phyloP scores from a whole-genome alignment of 805 yeast genomes.

The Saccharomycopsis babjevae region DNA sequence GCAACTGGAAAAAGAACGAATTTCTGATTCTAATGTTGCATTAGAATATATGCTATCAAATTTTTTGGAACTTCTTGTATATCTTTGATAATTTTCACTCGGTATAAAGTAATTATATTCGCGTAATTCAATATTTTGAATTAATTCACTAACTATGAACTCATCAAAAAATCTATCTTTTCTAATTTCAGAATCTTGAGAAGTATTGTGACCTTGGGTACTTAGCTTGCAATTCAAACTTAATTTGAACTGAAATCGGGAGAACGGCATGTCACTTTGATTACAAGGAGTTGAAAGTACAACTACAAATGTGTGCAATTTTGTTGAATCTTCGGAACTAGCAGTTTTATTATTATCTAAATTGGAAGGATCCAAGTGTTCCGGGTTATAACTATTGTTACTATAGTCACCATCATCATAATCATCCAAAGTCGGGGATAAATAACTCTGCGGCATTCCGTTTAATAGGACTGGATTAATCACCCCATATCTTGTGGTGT shows the following conservation, averaged over 20 bases:
- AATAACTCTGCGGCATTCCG: neutral
- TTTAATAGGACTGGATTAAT: neutral
- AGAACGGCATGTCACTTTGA: neutral
- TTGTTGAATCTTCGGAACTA: neutral
- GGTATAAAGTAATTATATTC: slow-evolving; percentile 18
- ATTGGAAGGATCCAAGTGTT: neutral
- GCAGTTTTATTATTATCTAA: neutral
- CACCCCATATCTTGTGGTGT: neutral
- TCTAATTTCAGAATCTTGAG: neutral
- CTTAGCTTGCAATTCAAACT: neutral
- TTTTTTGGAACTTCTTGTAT: neutral
- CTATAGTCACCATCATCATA: neutral
- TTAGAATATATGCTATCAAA: neutral
- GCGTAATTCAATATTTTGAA: slow-evolving; percentile 10
- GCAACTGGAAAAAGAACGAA: neutral
- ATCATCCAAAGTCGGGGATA: slow-evolving; percentile 4
- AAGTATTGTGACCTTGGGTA: neutral
- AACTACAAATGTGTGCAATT: slow-evolving; percentile 16
- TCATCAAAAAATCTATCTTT: neutral
- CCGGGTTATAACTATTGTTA: neutral
- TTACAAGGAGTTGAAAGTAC: slow-evolving; percentile 12
- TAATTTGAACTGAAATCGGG: neutral
- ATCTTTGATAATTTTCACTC: neutral
- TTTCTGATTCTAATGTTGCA: neutral
- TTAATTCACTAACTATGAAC: neutral